A percentile compares a stretch with the other conserved stretches of the same genome.
These are phyloP conservation scores for Lomentospora prolificans DNA, from an alignment of 2,329 filamentous ascomycete species.

Conservation along the genomic window DNA sequence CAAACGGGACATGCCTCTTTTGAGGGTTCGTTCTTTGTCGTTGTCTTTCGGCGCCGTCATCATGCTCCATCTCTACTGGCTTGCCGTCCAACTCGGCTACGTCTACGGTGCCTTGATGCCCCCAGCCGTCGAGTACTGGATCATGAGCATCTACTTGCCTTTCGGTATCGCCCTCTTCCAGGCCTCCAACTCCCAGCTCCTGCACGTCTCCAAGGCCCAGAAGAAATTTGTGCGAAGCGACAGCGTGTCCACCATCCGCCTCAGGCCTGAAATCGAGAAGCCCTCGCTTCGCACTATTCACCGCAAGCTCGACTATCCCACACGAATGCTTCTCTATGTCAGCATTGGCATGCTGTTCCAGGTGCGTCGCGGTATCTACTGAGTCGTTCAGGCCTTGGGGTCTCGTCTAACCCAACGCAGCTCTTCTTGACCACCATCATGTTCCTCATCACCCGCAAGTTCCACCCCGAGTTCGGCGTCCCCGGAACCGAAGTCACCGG, in stretches of 20 bases:
- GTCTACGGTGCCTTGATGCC: constrained; percentile 31
- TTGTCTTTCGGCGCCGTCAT: constrained; percentile 30
- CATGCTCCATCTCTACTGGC: constrained; percentile 33
- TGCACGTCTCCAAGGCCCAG: constrained; percentile 47
- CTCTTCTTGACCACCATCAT: constrained; percentile 48
- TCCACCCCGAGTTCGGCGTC: constrained; percentile 50
- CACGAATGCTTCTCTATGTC: constrained; percentile 39
- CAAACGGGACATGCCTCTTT: constrained; percentile 28
- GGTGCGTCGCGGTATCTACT: constrained; percentile 28
- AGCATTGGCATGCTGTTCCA: constrained; percentile 45
- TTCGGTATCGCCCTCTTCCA: constrained; percentile 58
- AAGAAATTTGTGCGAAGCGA: constrained; percentile 24
- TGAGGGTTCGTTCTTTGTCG: constrained; percentile 29
- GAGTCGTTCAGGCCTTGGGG: too few species aligned
- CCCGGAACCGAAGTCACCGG: constrained; percentile 51
- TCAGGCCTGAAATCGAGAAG: constrained; percentile 13
- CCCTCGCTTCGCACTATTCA: constrained; percentile 25
- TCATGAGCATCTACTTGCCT: constrained; percentile 57
- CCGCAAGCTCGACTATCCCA: constrained; percentile 32
- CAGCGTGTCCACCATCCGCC: constrained; percentile 13
- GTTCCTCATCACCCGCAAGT: constrained; percentile 55
- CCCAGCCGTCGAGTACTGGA: constrained; percentile 50
- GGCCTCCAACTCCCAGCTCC: constrained; percentile 51
- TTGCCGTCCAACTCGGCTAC: constrained; percentile 28
- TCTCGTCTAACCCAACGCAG: constrained; percentile 23